These are phyloP conservation scores for Phytophthora rubi DNA, from an alignment of 352 stramenopile genomes.

Conservation along the genomic window DNA sequence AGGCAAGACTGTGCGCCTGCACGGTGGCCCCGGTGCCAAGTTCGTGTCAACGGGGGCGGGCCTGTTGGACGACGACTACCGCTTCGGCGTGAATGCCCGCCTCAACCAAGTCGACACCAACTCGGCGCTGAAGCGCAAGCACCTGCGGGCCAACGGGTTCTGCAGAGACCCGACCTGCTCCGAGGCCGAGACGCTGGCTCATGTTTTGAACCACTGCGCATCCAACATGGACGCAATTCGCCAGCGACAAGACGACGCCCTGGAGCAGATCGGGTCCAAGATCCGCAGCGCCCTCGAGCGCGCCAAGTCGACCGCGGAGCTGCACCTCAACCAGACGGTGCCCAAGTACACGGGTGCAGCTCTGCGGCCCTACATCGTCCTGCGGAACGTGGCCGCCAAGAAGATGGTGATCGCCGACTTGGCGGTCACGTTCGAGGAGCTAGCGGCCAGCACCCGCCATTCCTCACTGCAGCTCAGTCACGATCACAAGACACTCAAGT, in stretches of 20 bases:
- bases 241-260: slow-evolving; percentile 13
- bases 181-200: slow-evolving; percentile 4
- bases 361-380: slow-evolving; percentile 13
- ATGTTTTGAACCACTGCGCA: slow-evolving; percentile 24
- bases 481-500: too few relatives aligned
- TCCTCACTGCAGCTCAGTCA: neutral
- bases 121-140: slow-evolving; percentile 10
- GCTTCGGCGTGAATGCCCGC: neutral
- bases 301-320: slow-evolving; percentile 5
- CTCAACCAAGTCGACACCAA: slow-evolving; percentile 7
- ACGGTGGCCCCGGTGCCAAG: neutral
- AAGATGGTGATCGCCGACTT: slow-evolving; percentile 8
- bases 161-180: slow-evolving; percentile 11
- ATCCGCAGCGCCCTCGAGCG: neutral
- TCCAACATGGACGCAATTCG: slow-evolving; percentile 15
- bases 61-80: slow-evolving; percentile 2
- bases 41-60: neutral
- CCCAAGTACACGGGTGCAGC: neutral
- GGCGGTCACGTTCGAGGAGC: slow-evolving; percentile 10
- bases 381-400: slow-evolving; percentile 2
- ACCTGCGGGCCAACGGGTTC: neutral
- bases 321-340: slow-evolving; percentile 22
- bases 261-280: slow-evolving; percentile 22
- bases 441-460: neutral
- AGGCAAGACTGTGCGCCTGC: neutral